phyloP scores from a whole-genome alignment of 805 yeast species.

The Scheffersomyces coipomensis region DNA sequence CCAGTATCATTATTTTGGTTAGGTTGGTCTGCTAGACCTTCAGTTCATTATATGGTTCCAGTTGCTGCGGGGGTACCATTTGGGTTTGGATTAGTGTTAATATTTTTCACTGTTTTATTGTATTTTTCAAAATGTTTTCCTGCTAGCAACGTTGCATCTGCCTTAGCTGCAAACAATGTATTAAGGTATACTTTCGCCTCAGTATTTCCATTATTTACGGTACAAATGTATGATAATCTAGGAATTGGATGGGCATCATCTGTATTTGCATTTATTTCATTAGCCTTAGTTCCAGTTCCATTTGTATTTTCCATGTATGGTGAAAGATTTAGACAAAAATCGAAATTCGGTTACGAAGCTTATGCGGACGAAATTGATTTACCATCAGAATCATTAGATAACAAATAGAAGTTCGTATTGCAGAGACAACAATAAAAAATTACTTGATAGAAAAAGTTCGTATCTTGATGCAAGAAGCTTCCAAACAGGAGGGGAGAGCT shows the following conservation, averaged over 20 bases:
- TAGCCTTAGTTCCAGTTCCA: constrained; percentile 74
- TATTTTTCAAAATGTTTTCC: constrained; percentile 74
- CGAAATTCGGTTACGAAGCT: constrained; percentile 63
- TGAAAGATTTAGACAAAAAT: constrained; percentile 49
- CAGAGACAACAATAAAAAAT: too few species aligned
- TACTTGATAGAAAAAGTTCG: too few species aligned
- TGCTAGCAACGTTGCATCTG: constrained; percentile 77
- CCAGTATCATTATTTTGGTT: constrained; percentile 77
- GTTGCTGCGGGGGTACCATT: constrained; percentile 74
- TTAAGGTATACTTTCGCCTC: constrained; percentile 73
- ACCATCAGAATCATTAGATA: too few species aligned
- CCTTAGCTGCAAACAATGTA: constrained; percentile 84
- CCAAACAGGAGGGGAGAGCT: too few species aligned
- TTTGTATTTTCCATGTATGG: constrained; percentile 67
- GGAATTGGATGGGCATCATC: constrained; percentile 81
- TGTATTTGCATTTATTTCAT: constrained; percentile 59
- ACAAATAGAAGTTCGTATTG: too few species aligned
- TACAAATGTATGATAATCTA: constrained; percentile 75
- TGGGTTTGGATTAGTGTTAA: constrained; percentile 70
- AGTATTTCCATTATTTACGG: constrained; percentile 80
- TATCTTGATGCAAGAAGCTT: too few species aligned
- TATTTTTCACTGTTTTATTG: constrained; percentile 67
- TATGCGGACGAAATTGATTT: constrained; percentile 1
- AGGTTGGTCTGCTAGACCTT: constrained; percentile 67
- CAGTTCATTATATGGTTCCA: constrained; percentile 77